These are phyloP conservation scores for Alternaria sp. DNA, from an alignment of 2,329 filamentous ascomycete genomes.

Conservation along the genomic window DNA sequence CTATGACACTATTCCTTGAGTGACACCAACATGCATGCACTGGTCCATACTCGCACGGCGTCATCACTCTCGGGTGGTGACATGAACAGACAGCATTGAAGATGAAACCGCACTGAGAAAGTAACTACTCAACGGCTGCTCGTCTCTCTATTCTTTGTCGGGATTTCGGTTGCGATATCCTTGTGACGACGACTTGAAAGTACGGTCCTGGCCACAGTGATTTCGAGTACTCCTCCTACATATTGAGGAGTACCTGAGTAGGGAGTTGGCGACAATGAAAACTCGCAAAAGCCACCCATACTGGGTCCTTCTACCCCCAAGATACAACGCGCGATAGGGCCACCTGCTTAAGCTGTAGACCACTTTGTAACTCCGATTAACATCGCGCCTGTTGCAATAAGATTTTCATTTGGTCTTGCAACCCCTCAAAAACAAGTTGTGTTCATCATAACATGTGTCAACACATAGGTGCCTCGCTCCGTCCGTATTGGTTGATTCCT, in stretches of 20 bases:
- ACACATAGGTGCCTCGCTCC: neutral
- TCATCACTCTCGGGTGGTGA: neutral
- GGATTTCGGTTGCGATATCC: neutral
- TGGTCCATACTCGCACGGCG: neutral
- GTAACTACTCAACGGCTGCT: neutral
- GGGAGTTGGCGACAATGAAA: neutral
- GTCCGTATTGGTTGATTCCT: neutral
- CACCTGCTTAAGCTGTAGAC: neutral
- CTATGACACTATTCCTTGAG: neutral
- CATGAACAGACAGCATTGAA: neutral
- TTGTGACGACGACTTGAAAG: neutral
- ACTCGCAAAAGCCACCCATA: constrained; percentile 5
- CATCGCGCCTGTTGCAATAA: neutral
- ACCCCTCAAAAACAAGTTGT: neutral
- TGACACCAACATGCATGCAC: constrained; percentile 7
- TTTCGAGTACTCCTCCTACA: neutral
- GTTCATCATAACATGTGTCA: neutral
- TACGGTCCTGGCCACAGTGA: neutral
- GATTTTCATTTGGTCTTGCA: neutral
- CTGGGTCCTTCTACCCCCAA: constrained; percentile 5
- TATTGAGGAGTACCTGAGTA: neutral
- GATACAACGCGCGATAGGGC: neutral
- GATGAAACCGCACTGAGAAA: neutral
- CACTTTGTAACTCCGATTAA: neutral
- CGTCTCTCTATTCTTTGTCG: neutral